Base-by-base conservation (phyloP, 129 eudicot genomes). In the Lonicera japonica region DNA sequence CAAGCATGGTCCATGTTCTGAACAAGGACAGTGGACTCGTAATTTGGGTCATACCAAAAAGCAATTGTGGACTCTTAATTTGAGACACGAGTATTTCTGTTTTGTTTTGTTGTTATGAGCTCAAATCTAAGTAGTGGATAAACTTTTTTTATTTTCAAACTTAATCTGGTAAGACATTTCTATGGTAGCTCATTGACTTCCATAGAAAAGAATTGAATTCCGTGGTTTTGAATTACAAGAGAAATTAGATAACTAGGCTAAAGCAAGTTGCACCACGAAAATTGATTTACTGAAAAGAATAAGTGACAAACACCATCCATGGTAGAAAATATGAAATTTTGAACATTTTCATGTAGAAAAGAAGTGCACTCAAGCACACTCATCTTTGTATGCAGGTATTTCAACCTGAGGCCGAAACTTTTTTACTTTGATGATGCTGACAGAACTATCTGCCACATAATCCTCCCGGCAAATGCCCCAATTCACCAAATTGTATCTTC, bases 381-480 rank as follows among this genome's bases (percentile, higher is more conserved):
- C 14, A 3, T 22, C 8, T 51, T 1, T 45, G 51, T 56, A 8
- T 80, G 64, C 82, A 94, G 99, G 75, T 94, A 65, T 70, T 94
- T 85, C 56, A 70, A 55, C 56, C 99, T 96, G 58, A 85, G 66
- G 77, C 99, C 94, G 51, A 52, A 43, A 65, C 61, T 94, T 52
- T 79, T 20, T 72, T 82, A 70, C 73, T 70, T 68, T 52, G 86
- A 88, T 69, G 87, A 79, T 19, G 53, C 14, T 7, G 94, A 85
- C 18, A 95, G 96, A 70, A 73, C 65, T 5, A 60, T 85, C 39
- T 94, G 99, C 84, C 53, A 63, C 60, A 79, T 88, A 36, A 70
- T 73, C 74, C 94, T 94, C 62, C 99, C 99, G 19, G 77, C 91
- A n/a, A 94, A 94, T 77, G 99, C 99, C 68, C 89, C 99, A 12